Evolutionary conservation across 2,329 filamentous ascomycete species (phyloP), one percentile per base, ranked within the genome.

Genomic region (Biscogniauxia sp.): DNA sequence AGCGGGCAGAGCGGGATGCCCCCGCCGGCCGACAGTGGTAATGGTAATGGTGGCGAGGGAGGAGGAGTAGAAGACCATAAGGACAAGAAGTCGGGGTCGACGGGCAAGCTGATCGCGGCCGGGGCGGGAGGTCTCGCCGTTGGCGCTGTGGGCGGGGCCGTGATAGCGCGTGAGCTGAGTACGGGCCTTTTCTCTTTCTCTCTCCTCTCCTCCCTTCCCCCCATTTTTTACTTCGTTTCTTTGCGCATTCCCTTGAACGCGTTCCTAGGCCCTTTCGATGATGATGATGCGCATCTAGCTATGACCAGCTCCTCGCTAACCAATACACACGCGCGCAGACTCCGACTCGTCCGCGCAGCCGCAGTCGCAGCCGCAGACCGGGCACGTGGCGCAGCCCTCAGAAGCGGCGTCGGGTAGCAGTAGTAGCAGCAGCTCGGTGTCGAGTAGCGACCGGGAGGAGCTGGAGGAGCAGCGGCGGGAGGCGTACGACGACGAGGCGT

Each of bases 71-170:
- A 51, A 8, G 54, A 37, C 61, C 70, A 77, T 45, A 68, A 74
- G 62, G 72, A 77, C 67, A 68, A 71, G 52, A 72, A 72, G 25
- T 77, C 78, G 55, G 77, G 79, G n/a, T 78, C 76, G 6, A 41
- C 37, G 57, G 80, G 79, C 26, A 80, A 80, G 69, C 76, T 84
- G 69, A 72, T 86, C 17, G 77, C 82, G 26, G 83, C 79, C 15
- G 85, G 80, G 57, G 80, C 81, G 7, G 85, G 78, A 49, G 85
- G 85, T 68, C 61, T 86, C n/a, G 84, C 82, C 0, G 73, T 80
- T 15, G 83, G 82, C 65, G 81, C 78, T 49, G 67, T 84, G 26
- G 85, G 81, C 13, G 84, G 84, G 52, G 85, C 82, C 3, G 68
- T 84, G 50, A 73, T 87, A 58, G 80, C 79, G n/a, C 78, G 85